Percentiles rank a stretch among this genome's conserved stretches.
Conservation (phyloP, 2,329 filamentous ascomycete genomes). For the Thielaviopsis punctulata region DNA sequence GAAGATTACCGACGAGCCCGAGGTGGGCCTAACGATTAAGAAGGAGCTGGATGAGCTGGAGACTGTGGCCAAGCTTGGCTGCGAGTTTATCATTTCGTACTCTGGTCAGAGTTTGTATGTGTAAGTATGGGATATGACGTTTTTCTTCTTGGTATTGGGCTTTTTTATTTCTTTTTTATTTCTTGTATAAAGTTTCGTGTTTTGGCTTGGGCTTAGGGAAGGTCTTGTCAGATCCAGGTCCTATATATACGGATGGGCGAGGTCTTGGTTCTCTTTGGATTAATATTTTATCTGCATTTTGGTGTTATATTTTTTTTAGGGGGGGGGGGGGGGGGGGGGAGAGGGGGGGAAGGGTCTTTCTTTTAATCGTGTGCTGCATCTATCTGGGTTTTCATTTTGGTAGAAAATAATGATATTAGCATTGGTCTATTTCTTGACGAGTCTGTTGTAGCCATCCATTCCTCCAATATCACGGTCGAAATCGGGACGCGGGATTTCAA, state of each 20-base stretch:
- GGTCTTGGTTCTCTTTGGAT: neutral
- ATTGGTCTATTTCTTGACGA: slow-evolving; percentile 17
- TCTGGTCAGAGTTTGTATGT: slow-evolving; percentile 43
- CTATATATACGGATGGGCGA: neutral
- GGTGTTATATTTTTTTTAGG: too few relatives aligned
- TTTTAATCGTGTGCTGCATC: slow-evolving; percentile 3
- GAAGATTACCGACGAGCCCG: slow-evolving; percentile 52
- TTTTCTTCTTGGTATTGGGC: slow-evolving; percentile 3
- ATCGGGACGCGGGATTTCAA: slow-evolving; percentile 52
- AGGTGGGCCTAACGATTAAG: slow-evolving; percentile 49
- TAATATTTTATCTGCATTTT: neutral
- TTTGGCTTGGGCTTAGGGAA: neutral
- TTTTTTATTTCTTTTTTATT: neutral
- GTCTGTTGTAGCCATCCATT: slow-evolving; percentile 37
- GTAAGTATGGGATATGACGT: slow-evolving; percentile 17
- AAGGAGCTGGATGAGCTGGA: slow-evolving; percentile 52
- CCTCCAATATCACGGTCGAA: slow-evolving; percentile 35
- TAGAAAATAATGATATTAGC: neutral
- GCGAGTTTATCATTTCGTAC: slow-evolving; percentile 58
- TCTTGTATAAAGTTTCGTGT: neutral
- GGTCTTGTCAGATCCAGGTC: neutral
- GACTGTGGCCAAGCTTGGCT: slow-evolving; percentile 48
- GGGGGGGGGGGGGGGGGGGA: neutral
- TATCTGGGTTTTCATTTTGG: neutral
- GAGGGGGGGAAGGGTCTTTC: neutral